Conservation (phyloP, 1,284 basidiomycete species). For the Fomitopsis betulina region DNA sequence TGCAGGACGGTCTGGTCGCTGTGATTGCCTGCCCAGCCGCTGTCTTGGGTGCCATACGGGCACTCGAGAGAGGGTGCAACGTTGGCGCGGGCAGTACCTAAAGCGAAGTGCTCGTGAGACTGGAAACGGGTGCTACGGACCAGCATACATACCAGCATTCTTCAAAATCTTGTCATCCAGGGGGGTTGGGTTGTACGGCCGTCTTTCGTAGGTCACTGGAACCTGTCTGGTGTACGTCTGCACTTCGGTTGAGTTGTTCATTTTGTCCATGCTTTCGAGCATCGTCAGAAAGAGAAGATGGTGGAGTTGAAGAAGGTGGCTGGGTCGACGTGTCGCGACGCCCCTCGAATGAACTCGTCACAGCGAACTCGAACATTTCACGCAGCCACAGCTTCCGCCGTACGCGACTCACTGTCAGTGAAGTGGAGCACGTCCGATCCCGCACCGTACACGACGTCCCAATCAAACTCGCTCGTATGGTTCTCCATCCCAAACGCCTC, state of each 20-base stretch:
- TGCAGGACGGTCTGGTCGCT: conserved; percentile 29
- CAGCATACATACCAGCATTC: conserved; percentile 13
- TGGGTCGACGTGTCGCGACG: background rate
- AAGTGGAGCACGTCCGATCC: conserved; percentile 71
- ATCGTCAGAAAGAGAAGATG: background rate
- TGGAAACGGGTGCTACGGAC: background rate
- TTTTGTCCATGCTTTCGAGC: conserved; percentile 1
- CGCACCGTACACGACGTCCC: conserved; percentile 55
- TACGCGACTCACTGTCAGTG: background rate
- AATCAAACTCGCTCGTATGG: conserved; percentile 59
- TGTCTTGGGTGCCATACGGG: conserved; percentile 13
- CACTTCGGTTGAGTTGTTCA: background rate
- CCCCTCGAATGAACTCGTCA: background rate
- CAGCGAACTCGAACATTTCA: background rate
- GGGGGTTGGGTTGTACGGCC: conserved; percentile 14
- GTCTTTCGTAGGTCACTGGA: conserved; percentile 14
- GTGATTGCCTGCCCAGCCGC: conserved; percentile 14
- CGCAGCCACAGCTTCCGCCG: background rate
- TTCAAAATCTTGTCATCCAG: conserved; percentile 8
- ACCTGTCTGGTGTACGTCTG: conserved; percentile 13
- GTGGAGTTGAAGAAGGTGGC: background rate
- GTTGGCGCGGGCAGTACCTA: conserved; percentile 18
- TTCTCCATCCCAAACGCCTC: conserved; percentile 69
- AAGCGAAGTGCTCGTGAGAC: background rate
- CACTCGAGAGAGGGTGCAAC: conserved; percentile 7